These are phyloP conservation scores for Chimonanthus salicifolius DNA, from an alignment of 164 flowering plant genomes.

Conservation along the genomic window DNA sequence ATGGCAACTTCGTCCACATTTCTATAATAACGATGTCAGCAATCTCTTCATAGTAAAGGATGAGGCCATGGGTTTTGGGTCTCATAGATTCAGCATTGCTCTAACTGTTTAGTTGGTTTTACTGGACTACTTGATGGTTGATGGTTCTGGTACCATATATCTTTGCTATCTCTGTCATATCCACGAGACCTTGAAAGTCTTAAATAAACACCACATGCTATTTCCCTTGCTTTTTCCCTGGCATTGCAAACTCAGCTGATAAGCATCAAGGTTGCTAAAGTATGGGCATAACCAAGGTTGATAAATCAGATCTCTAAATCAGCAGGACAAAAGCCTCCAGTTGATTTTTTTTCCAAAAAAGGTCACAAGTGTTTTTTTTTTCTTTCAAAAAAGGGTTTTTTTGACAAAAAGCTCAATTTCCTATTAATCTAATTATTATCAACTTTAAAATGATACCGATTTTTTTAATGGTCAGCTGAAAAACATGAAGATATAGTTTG, in stretches of 20 bases:
- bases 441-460: too few species aligned
- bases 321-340: background rate
- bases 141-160: background rate
- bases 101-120: too few species aligned
- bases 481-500: background rate
- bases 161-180: background rate
- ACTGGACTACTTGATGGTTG: background rate
- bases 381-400: too few species aligned
- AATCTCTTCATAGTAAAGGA: background rate
- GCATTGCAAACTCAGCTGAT: conserved; percentile 3
- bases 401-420: background rate
- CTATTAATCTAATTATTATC: background rate
- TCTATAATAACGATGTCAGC: background rate
- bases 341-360: too few species aligned
- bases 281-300: background rate
- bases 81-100: background rate
- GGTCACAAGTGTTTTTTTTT: too few species aligned
- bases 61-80: background rate
- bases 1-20: background rate
- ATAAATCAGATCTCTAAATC: background rate
- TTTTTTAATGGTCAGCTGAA: too few species aligned
- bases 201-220: background rate
- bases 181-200: background rate
- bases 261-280: background rate
- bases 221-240: conserved; percentile 15